Conservation (phyloP, 2,329 filamentous ascomycete genomes). For the Aspergillus novoparasiticus region DNA sequence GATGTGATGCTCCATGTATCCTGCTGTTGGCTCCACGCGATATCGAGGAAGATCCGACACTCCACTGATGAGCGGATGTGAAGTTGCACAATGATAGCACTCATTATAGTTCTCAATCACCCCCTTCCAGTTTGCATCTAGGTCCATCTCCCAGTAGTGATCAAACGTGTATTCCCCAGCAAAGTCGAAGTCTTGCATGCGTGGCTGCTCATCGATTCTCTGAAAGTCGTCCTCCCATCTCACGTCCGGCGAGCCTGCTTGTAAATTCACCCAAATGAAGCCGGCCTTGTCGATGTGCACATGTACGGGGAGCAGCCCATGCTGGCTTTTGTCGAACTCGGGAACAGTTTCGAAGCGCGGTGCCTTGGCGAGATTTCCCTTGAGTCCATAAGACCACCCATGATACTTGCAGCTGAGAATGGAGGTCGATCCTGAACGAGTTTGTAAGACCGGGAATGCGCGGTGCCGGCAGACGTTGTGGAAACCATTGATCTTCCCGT, state of each 20-base stretch:
- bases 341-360: constrained; percentile 25
- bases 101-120: constrained; percentile 31
- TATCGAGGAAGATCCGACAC: constrained; percentile 60
- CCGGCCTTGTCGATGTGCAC: constrained; percentile 24
- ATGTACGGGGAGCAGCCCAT: constrained; percentile 24
- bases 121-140: constrained; percentile 28
- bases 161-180: constrained; percentile 24
- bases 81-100: constrained; percentile 30
- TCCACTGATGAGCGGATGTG: constrained; percentile 26
- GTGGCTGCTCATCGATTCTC: constrained; percentile 21
- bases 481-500: constrained; percentile 21
- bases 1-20: constrained; percentile 54
- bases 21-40: constrained; percentile 52
- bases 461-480: constrained; percentile 31
- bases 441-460: constrained; percentile 15
- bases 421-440: constrained; percentile 15
- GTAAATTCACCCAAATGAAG: constrained; percentile 29
- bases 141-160: constrained; percentile 28
- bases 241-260: constrained; percentile 21
- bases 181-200: constrained; percentile 29
- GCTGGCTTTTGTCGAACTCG: constrained; percentile 21
- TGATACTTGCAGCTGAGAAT: constrained; percentile 29
- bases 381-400: constrained; percentile 29
- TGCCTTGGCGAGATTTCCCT: constrained; percentile 27
- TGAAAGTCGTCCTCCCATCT: constrained; percentile 24